Evolutionary conservation across 202 grass and related monocot genomes (phyloP).

Genomic region (Panicum virgatum): DNA sequence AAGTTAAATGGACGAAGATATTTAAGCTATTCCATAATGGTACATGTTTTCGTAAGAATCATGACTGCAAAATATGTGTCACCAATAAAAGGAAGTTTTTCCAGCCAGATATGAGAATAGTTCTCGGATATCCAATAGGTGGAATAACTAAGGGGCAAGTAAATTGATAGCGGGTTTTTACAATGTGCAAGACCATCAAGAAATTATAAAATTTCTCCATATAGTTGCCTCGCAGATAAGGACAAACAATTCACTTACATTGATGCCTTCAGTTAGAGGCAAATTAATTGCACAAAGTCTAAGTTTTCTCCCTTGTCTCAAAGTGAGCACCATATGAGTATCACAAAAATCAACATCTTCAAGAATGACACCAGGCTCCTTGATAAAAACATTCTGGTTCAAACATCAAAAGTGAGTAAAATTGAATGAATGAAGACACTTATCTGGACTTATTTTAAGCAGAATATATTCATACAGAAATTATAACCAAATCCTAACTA

Average conservation of each 20-base stretch:
- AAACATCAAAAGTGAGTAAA: slow-evolving; percentile 41
- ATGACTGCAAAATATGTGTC: neutral
- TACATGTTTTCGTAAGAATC: neutral
- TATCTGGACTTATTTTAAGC: neutral
- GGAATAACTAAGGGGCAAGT: neutral
- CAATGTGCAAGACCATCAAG: neutral
- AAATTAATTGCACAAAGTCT: slow-evolving; percentile 74
- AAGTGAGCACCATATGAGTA: slow-evolving; percentile 86
- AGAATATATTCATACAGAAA: neutral
- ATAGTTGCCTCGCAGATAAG: slow-evolving; percentile 16
- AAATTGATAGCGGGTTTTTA: slow-evolving; percentile 17
- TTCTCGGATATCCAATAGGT: slow-evolving; percentile 23
- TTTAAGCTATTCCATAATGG: neutral
- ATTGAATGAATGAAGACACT: neutral
- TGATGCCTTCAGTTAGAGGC: slow-evolving; percentile 58
- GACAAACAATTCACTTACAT: slow-evolving; percentile 53
- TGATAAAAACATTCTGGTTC: slow-evolving; percentile 63
- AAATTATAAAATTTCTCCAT: slow-evolving; percentile 16
- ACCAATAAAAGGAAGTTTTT: neutral
- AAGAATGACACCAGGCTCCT: slow-evolving; percentile 59
- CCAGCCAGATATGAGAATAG: neutral
- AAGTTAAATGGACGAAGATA: slow-evolving; percentile 34
- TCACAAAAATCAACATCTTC: slow-evolving; percentile 93
- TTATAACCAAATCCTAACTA: neutral
- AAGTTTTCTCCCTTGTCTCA: slow-evolving; percentile 68